A percentile compares a stretch with the other conserved stretches of the same genome.
Evolutionary conservation across 2,329 filamentous ascomycete species (phyloP).

Genomic region (Colletotrichum karsti): DNA sequence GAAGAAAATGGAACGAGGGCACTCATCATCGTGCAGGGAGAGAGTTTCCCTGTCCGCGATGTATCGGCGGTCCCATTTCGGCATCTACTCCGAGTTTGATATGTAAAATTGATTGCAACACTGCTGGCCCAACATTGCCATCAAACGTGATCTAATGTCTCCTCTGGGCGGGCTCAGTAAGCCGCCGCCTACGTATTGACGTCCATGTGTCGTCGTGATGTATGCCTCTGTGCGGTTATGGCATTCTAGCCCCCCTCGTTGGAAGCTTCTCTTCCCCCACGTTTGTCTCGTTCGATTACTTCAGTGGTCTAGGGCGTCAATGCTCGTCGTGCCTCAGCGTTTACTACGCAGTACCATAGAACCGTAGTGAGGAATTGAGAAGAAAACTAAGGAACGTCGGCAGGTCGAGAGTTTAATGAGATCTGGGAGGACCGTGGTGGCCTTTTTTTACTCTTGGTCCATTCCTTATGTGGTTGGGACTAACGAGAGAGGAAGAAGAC

Average conservation of each 20-base stretch:
- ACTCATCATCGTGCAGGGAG: not conserved
- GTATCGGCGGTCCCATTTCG: not conserved
- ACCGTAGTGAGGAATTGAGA: not conserved
- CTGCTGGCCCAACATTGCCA: not conserved
- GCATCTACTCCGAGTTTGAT: not conserved
- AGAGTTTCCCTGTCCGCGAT: not conserved
- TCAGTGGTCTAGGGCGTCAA: no score
- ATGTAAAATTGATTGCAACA: not conserved
- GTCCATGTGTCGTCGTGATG: not conserved
- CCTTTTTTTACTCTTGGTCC: constrained; percentile 5
- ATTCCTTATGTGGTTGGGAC: constrained; percentile 2
- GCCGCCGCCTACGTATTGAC: not conserved
- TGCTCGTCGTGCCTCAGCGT: no score
- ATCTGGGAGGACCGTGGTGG: constrained; percentile 12
- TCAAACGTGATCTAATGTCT: not conserved
- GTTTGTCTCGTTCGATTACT: no score
- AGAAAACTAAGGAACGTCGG: not conserved
- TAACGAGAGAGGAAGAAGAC: not conserved
- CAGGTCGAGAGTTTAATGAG: not conserved
- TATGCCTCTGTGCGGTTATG: not conserved
- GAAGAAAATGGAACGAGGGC: not conserved
- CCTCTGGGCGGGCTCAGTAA: not conserved
- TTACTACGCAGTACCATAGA: no score
- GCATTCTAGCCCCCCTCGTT: not conserved
- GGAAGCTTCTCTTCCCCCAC: no score